Evolutionary conservation across 192 early-diverging fungal species (phyloP).

Genomic region (Spizellomyces sp.): DNA sequence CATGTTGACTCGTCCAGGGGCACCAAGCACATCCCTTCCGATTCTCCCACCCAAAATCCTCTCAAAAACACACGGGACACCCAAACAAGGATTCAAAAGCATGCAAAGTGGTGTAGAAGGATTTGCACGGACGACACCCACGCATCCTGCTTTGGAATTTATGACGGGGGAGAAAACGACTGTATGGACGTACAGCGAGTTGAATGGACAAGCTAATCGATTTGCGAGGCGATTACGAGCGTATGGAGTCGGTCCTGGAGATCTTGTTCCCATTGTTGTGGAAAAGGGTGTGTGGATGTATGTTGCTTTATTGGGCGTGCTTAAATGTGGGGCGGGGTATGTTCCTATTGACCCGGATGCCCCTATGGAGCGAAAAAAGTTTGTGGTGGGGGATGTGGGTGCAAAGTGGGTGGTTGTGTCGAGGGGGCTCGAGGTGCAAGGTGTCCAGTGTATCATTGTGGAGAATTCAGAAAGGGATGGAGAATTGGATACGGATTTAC

Average conservation of each 20-base stretch:
- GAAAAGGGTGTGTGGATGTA: conserved; percentile 8
- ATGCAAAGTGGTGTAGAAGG: not conserved
- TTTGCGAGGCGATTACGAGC: conserved; percentile 2
- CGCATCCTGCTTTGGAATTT: conserved; percentile 21
- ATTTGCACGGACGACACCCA: not conserved
- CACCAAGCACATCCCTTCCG: not conserved
- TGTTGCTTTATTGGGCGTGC: conserved; percentile 22
- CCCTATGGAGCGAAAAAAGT: conserved; percentile 29
- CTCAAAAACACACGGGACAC: not conserved
- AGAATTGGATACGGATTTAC: not conserved
- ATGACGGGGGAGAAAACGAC: not conserved
- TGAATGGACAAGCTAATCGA: conserved; percentile 8
- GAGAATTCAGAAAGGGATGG: conserved; percentile 1
- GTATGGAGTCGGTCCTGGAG: conserved; percentile 8
- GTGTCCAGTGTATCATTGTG: not conserved
- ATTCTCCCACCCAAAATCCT: too few relatives aligned
- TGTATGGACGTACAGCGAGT: not conserved
- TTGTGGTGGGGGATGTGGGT: not conserved
- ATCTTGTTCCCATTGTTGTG: conserved; percentile 5
- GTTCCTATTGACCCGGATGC: conserved; percentile 30
- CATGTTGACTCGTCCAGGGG: not conserved
- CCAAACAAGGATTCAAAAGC: not conserved
- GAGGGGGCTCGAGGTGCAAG: not conserved
- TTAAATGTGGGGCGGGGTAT: conserved; percentile 41
- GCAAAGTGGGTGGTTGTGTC: conserved; percentile 6